Base-by-base conservation (phyloP, 108 stramenopile species). In the Nannochloropsis oceanica region DNA sequence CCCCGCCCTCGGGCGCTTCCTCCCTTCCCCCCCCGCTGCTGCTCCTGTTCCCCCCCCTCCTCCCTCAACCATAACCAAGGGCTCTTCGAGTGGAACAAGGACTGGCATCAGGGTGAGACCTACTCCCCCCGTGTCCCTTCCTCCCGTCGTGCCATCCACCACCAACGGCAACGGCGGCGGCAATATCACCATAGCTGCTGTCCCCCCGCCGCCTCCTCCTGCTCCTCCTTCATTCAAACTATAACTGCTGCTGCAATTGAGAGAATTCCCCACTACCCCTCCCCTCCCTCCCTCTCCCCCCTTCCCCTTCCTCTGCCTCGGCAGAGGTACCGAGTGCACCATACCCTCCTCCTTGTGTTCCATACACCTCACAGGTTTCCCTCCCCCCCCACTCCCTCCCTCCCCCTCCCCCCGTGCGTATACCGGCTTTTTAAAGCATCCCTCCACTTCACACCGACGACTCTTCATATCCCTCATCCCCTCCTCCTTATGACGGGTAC, bases 391-490 rank as follows among this genome's bases (percentile, higher is more conserved):
- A 18, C 46, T 18, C 0, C 46, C 46, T 14, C 18, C 46, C 14
- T 18, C 18, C 0, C 46, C 46, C 18, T 50, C 46, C 46, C 46
- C 46, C 14, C 18, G 46, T 13, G 46, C 18, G 46, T 50, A 50
- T 18, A 50, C 14, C 14, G 87, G 87, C 8, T 83, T 83, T 81
- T 84, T 87, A 0, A 34, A 43, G 81, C 87, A 87, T 44, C 87
- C 87, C 26, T 43, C 18, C 25, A 26, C 79, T 25, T 87, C 42
- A 42, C 87, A 87, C 26, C 87, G 83, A 44, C 87, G 84, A 80
- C 85, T 89, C 73, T 81, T 80, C 80, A 87, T 83, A 59, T 87
- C 87, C 42, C 46, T 81, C 84, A 84, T 84, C 24, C 87, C 87
- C 81, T 84, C 87, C 81, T 44, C 79, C 26, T 81, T 80, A 80